A percentile compares a stretch with the other conserved stretches of the same genome.
These are phyloP conservation scores for Laetiporus sulphureus DNA, from an alignment of 1,284 basidiomycete genomes.

Conservation along the genomic window DNA sequence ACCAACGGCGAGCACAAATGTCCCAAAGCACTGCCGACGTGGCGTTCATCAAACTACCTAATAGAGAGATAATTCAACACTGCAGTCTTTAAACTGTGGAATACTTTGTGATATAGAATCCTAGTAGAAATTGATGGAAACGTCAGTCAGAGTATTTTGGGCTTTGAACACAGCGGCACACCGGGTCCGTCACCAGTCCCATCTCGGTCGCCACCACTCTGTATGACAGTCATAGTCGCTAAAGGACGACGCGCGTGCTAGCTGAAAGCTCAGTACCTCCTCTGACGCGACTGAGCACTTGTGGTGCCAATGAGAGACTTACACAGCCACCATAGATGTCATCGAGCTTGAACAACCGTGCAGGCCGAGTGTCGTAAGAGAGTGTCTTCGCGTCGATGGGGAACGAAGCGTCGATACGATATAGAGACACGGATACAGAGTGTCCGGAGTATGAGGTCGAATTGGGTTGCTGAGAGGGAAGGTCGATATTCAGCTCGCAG, in stretches of 20 bases:
- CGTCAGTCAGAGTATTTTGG: not conserved
- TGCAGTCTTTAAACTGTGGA: not conserved
- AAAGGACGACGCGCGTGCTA: not conserved
- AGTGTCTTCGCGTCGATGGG: constrained; percentile 1
- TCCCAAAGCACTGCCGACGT: too few species aligned
- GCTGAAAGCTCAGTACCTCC: constrained; percentile 5
- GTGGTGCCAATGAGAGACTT: constrained; percentile 1
- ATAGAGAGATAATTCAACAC: too few species aligned
- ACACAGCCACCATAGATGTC: not conserved
- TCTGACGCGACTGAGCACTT: constrained; percentile 4
- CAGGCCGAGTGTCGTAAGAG: constrained; percentile 3
- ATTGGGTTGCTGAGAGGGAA: not conserved
- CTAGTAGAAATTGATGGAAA: not conserved
- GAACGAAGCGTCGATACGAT: constrained; percentile 1
- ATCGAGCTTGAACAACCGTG: constrained; percentile 1
- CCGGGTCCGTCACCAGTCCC: not conserved
- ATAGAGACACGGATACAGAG: not conserved
- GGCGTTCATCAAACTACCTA: too few species aligned
- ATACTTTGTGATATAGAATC: not conserved
- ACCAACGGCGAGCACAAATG: too few species aligned
- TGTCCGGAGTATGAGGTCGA: not conserved
- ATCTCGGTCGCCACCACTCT: constrained; percentile 7
- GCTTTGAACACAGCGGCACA: not conserved
- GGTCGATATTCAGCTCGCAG: constrained; percentile 16
- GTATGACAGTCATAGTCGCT: not conserved